Evolutionary conservation across 2,329 filamentous ascomycete genomes (phyloP).

Genomic region (Magnaporthales sp.): DNA sequence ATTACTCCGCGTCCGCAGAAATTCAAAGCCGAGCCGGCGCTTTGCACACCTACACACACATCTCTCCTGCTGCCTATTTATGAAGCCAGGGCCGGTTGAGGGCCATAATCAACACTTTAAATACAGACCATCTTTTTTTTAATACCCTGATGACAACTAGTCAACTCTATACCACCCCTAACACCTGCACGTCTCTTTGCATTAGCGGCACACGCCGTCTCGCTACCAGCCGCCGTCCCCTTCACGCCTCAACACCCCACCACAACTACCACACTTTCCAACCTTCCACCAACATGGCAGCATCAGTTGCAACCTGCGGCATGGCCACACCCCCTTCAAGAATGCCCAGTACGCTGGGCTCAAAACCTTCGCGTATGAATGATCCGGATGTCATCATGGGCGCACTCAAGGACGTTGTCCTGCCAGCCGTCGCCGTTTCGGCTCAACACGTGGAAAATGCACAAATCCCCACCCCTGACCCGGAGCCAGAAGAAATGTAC

Average conservation of each 20-base stretch:
- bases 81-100: background rate
- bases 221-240: background rate
- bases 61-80: background rate
- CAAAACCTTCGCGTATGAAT: background rate
- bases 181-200: background rate
- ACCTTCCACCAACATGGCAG: background rate
- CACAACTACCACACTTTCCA: background rate
- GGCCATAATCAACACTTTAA: background rate
- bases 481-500: constrained; percentile 33
- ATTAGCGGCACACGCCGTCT: background rate
- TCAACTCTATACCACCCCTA: background rate
- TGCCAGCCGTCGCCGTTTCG: background rate
- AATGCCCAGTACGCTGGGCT: background rate
- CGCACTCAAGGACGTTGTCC: background rate
- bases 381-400: background rate
- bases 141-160: background rate
- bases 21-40: background rate
- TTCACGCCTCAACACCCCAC: background rate
- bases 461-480: background rate
- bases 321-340: background rate
- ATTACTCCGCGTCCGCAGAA: background rate
- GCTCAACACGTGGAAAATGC: constrained; percentile 4
- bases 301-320: background rate
- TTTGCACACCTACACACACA: background rate
- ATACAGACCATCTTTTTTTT: background rate